phyloP scores from a whole-genome alignment of 768 basidiomycete species.

The Pulveroboletus sp. region DNA sequence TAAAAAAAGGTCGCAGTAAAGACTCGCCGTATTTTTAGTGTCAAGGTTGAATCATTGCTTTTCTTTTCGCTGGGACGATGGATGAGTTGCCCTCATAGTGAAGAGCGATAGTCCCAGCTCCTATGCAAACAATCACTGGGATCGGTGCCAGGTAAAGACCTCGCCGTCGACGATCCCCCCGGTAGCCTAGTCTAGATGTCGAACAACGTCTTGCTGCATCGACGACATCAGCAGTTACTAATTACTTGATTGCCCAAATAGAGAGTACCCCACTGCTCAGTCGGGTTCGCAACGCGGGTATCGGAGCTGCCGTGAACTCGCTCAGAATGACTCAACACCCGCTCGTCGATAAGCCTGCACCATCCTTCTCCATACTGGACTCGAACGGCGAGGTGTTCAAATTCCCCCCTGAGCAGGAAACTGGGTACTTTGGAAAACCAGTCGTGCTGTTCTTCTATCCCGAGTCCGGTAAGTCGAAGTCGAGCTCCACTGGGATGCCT shows the following conservation, averaged over 20 bases:
- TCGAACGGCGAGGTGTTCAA: slow-evolving; percentile 57
- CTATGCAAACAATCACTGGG: too few species aligned
- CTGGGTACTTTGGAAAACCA: slow-evolving; percentile 38
- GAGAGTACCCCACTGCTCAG: background rate
- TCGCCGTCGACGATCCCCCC: too few species aligned
- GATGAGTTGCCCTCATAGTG: too few species aligned
- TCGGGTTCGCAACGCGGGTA: background rate
- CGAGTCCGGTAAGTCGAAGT: slow-evolving; percentile 47
- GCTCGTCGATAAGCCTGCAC: slow-evolving; percentile 62
- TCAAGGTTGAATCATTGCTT: background rate
- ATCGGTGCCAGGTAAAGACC: too few species aligned
- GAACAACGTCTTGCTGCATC: too few species aligned
- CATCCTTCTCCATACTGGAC: slow-evolving; percentile 59
- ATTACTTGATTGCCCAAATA: too few species aligned
- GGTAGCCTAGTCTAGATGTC: too few species aligned
- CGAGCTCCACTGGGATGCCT: slow-evolving; percentile 6
- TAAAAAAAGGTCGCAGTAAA: too few species aligned
- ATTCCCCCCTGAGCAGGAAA: slow-evolving; percentile 53
- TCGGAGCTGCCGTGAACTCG: background rate
- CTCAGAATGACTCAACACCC: slow-evolving; percentile 39
- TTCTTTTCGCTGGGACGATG: too few species aligned
- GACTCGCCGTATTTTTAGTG: background rate
- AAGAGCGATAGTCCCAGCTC: too few species aligned
- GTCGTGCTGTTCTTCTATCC: slow-evolving; percentile 79
- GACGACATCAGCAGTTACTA: too few species aligned